Conservation (phyloP, 2,329 filamentous ascomycete genomes). For the Chalaropsis ovoidea region DNA sequence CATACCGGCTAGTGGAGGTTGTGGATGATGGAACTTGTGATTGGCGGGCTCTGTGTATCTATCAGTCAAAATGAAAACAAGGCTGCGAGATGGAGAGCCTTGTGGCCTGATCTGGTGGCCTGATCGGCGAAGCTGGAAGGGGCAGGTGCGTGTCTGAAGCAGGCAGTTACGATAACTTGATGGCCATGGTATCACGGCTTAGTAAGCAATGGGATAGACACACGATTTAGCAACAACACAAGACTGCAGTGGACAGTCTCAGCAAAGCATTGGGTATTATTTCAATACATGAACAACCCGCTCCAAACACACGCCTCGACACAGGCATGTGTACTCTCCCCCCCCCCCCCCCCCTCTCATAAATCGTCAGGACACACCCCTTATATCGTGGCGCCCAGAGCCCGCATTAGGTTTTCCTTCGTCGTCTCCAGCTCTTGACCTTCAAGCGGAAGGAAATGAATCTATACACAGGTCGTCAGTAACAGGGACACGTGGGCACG, state of each 20-base stretch:
- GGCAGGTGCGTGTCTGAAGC: not conserved
- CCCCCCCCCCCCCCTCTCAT: slow-evolving; percentile 33
- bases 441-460: slow-evolving; percentile 57
- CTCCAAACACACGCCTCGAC: slow-evolving; percentile 8
- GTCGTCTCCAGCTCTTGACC: slow-evolving; percentile 48
- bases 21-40: not conserved
- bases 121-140: not conserved
- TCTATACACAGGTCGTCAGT: slow-evolving; percentile 35
- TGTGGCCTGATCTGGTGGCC: not conserved
- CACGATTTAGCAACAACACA: slow-evolving; percentile 20
- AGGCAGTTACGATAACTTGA: slow-evolving; percentile 21
- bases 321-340: no score
- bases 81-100: slow-evolving; percentile 4
- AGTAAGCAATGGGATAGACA: slow-evolving; percentile 22
- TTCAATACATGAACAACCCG: slow-evolving; percentile 19
- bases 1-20: slow-evolving; percentile 8
- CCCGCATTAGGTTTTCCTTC: slow-evolving; percentile 49
- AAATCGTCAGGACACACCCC: not conserved
- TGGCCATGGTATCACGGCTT: not conserved
- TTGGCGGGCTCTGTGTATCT: not conserved
- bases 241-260: not conserved
- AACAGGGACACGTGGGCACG: slow-evolving; percentile 26
- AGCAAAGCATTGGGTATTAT: slow-evolving; percentile 19
- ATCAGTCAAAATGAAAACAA: slow-evolving; percentile 14
- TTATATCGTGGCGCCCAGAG: slow-evolving; percentile 27